phyloP scores from a whole-genome alignment of 2,329 filamentous ascomycete species.

The Pseudogymnoascus sp. region DNA sequence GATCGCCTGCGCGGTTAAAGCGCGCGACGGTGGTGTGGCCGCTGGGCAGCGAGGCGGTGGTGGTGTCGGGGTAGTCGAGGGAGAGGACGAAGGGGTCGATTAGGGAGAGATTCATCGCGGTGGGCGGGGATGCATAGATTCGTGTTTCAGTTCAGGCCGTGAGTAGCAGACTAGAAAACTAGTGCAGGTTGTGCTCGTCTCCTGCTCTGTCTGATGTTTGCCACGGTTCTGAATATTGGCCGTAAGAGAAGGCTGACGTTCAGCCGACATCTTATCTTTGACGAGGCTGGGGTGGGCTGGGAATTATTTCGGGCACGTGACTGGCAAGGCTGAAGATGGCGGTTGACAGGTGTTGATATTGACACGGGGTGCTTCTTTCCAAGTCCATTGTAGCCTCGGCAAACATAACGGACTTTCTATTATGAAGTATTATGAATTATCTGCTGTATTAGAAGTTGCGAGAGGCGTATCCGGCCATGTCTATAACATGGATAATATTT shows the following conservation, averaged over 20 bases:
- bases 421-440: not conserved
- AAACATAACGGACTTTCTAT: not conserved
- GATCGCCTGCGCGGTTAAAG: conserved; percentile 92
- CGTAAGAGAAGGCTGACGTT: conserved; percentile 3
- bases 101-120: conserved; percentile 62
- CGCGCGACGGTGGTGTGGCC: conserved; percentile 64
- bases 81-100: conserved; percentile 65
- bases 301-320: not conserved
- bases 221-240: not conserved
- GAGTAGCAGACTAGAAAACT: not conserved
- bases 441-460: not conserved
- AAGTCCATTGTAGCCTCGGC: not conserved
- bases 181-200: not conserved
- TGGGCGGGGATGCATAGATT: conserved; percentile 13
- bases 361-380: not conserved
- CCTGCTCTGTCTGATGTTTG: not conserved
- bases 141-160: conserved; percentile 10
- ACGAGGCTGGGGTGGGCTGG: not conserved
- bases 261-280: conserved; percentile 8
- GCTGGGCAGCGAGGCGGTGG: conserved; percentile 77
- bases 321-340: not conserved
- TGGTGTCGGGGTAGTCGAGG: conserved; percentile 82
- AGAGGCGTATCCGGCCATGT: not conserved
- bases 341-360: not conserved
- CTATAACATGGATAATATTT: not conserved